Conservation (phyloP, 164 flowering plant genomes). For the Vitis labrusca region DNA sequence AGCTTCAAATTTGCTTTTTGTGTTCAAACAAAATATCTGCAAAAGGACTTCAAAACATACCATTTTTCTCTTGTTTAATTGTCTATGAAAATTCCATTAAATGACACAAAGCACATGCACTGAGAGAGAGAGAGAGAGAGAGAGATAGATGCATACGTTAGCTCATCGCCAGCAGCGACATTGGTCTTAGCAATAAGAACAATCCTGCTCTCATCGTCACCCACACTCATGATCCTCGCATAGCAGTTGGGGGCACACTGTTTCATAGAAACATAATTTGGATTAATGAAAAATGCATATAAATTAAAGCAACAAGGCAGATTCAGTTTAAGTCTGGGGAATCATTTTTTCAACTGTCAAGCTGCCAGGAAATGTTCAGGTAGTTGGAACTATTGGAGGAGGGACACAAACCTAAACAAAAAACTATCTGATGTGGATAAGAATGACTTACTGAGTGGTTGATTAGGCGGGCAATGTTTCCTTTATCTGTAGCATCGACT, state of each 20-base stretch:
- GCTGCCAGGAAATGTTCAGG: too few relatives aligned
- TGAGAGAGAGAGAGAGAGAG: neutral
- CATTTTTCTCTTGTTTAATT: neutral
- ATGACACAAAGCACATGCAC: too few relatives aligned
- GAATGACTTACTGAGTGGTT: conserved; percentile 85
- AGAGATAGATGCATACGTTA: conserved; percentile 58
- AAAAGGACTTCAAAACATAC: too few relatives aligned
- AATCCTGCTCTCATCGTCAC: conserved; percentile 80
- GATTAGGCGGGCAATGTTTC: conserved; percentile 91
- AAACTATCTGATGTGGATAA: neutral
- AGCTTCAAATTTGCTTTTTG: too few relatives aligned
- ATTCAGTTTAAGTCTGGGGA: too few relatives aligned
- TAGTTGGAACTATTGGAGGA: neutral
- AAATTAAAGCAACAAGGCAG: too few relatives aligned
- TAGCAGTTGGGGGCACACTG: conserved; percentile 99
- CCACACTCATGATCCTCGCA: conserved; percentile 93
- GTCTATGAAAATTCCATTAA: too few relatives aligned
- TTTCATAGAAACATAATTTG: conserved; percentile 1
- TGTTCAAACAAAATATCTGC: too few relatives aligned
- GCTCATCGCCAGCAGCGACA: conserved; percentile 82
- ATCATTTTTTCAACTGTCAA: too few relatives aligned
- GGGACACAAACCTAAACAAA: neutral
- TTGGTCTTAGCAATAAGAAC: conserved; percentile 93
- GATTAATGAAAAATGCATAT: neutral
- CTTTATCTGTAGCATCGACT: conserved; percentile 91